These are phyloP conservation scores for Neocatenulostroma microsporum DNA, from an alignment of 2,329 filamentous ascomycete species.

Conservation along the genomic window DNA sequence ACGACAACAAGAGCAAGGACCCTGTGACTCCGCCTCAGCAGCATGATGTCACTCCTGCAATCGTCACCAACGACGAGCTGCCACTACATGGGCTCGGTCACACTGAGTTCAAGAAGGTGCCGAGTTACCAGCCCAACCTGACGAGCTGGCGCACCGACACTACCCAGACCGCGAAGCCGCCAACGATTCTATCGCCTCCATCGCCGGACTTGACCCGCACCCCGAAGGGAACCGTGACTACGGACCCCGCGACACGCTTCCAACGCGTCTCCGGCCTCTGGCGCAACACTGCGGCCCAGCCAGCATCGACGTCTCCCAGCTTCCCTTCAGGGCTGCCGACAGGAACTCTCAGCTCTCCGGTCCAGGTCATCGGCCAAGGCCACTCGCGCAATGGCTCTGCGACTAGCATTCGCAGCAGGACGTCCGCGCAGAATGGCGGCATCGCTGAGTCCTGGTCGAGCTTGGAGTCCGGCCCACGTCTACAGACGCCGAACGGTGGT, in stretches of 20 bases:
- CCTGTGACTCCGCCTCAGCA: conserved; percentile 42
- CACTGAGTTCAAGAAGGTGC: conserved; percentile 29
- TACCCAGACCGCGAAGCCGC: no score
- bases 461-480: conserved; percentile 16
- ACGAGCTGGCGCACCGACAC: conserved; percentile 2
- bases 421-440: conserved; percentile 20
- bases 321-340: conserved; percentile 29
- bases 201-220: no score
- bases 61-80: conserved; percentile 34
- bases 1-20: conserved; percentile 38
- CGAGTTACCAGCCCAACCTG: conserved; percentile 23
- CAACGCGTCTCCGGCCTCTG: conserved; percentile 26
- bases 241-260: conserved; percentile 16
- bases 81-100: conserved; percentile 25
- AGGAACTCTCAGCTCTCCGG: conserved; percentile 22
- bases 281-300: conserved; percentile 13
- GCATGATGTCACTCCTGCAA: conserved; percentile 16
- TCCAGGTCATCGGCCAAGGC: conserved; percentile 10
- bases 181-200: no score
- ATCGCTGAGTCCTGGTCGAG: conserved; percentile 21
- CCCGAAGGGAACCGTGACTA: neutral
- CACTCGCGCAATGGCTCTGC: conserved; percentile 40
- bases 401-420: conserved; percentile 33
- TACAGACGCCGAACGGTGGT: conserved; percentile 9
- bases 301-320: conserved; percentile 16